Evolutionary conservation across 2,329 filamentous ascomycete genomes (phyloP).

Genomic region (Diaporthe sp.): DNA sequence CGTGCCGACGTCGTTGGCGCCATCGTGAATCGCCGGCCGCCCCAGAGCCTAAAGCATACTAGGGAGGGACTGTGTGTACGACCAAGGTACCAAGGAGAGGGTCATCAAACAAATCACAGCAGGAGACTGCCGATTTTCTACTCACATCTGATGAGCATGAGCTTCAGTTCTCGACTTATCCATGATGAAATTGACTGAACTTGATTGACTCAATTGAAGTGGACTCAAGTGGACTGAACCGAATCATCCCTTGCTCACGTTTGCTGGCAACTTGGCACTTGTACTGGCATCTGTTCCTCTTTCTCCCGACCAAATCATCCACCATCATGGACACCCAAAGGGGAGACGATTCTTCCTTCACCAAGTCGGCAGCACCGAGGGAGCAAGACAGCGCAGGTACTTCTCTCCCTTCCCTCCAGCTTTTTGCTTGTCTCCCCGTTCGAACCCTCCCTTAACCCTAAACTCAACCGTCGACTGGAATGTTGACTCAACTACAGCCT

Average conservation of each 20-base stretch:
- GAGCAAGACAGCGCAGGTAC: background rate
- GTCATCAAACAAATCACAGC: background rate
- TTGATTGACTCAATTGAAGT: background rate
- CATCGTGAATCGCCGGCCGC: constrained; percentile 11
- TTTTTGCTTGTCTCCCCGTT: background rate
- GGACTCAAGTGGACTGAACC: background rate
- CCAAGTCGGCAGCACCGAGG: background rate
- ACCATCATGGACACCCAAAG: background rate
- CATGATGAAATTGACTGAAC: background rate
- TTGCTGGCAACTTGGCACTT: background rate
- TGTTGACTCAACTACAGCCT: constrained; percentile 34
- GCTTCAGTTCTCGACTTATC: background rate
- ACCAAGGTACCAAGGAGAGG: background rate
- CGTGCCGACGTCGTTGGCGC: constrained; percentile 10
- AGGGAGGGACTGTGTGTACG: background rate
- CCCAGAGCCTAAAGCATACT: background rate
- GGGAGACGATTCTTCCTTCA: too few species aligned
- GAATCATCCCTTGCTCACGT: background rate
- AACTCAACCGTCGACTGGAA: constrained; percentile 34
- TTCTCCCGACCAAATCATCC: background rate
- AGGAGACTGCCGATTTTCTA: background rate
- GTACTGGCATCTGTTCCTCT: background rate
- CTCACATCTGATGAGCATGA: background rate
- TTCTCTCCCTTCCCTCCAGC: background rate
- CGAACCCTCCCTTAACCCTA: background rate